Evolutionary conservation across 805 yeast genomes (phyloP).

Genomic region (Wickerhamiella slavikovae): DNA sequence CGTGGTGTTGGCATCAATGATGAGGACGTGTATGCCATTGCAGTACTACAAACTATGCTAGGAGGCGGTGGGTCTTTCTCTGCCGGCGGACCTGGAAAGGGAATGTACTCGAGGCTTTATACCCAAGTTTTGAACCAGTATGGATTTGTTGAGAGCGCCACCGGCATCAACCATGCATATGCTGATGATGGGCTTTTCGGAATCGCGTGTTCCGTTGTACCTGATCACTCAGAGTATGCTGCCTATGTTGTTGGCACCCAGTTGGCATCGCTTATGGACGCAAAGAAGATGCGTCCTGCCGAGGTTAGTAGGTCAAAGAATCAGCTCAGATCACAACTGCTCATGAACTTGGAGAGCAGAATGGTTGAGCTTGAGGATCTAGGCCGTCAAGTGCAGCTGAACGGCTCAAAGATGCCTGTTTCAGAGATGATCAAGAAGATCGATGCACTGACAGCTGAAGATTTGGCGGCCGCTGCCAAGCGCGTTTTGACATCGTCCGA

Average conservation of each 20-base stretch:
- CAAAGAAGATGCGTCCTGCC: constrained; percentile 39
- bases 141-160: constrained; percentile 76
- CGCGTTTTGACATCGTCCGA: constrained; percentile 54
- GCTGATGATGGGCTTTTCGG: constrained; percentile 86
- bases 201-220: constrained; percentile 62
- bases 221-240: constrained; percentile 67
- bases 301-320: constrained; percentile 85
- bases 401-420: constrained; percentile 53
- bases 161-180: constrained; percentile 76
- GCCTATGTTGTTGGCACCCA: constrained; percentile 61
- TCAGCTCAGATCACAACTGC: constrained; percentile 66
- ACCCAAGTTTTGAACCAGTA: constrained; percentile 79
- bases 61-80: constrained; percentile 97
- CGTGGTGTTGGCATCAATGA: constrained; percentile 70
- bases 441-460: constrained; percentile 42
- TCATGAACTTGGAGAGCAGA: constrained; percentile 85
- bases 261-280: constrained; percentile 29
- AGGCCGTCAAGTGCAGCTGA: constrained; percentile 84
- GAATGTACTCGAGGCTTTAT: constrained; percentile 89
- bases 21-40: constrained; percentile 78
- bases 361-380: constrained; percentile 88
- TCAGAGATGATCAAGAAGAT: constrained; percentile 66
- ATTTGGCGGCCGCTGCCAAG: constrained; percentile 53
- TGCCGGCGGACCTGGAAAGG: constrained; percentile 99
- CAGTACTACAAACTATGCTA: constrained; percentile 68